Conservation (phyloP, 345 rosid species). For the Eucalyptus viminalis region DNA sequence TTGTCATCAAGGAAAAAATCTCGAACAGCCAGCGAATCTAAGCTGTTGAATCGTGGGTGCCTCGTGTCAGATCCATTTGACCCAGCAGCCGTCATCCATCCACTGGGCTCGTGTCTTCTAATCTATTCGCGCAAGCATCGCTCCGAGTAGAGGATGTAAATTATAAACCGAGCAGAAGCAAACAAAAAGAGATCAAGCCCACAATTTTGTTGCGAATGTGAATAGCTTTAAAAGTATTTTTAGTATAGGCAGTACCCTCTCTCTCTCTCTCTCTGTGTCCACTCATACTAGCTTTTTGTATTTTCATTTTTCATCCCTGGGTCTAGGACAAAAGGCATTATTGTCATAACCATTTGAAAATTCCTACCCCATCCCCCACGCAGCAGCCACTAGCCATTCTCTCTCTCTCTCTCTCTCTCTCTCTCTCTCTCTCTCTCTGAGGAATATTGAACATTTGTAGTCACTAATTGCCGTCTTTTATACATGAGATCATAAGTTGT, state of each 20-base stretch:
- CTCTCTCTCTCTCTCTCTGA: neutral
- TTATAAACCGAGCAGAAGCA: neutral
- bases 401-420: neutral
- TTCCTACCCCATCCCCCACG: neutral
- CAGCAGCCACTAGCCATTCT: neutral
- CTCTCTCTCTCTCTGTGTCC: neutral
- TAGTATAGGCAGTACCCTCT: neutral
- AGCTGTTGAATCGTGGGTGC: neutral
- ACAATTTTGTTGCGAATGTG: neutral
- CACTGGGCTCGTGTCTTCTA: neutral
- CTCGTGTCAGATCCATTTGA: neutral
- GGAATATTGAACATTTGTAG: neutral
- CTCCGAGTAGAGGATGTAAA: neutral
- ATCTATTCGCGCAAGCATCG: neutral
- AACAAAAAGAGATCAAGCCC: conserved; percentile 16
- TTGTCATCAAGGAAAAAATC: neutral
- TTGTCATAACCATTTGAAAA: neutral
- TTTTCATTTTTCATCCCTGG: neutral
- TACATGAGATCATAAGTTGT: neutral
- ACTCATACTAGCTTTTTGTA: conserved; percentile 10
- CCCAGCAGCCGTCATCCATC: neutral
- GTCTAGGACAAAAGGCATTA: conserved; percentile 12
- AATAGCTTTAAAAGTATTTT: neutral
- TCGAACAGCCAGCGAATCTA: neutral
- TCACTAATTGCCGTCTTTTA: neutral